These are phyloP conservation scores for Neonectria punicea DNA, from an alignment of 2,329 filamentous ascomycete species.

Conservation along the genomic window DNA sequence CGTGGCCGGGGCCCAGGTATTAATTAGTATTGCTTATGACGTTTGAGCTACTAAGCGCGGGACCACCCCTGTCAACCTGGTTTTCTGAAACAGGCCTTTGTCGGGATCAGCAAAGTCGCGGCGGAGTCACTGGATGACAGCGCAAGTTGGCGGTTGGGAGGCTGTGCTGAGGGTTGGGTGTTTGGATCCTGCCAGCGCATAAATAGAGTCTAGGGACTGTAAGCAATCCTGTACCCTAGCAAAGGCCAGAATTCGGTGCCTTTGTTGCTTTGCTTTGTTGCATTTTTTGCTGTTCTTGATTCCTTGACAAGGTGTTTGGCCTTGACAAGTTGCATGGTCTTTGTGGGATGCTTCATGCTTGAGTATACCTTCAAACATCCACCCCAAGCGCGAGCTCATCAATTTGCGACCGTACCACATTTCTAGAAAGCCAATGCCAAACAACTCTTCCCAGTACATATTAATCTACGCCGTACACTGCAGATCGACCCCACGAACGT, in stretches of 20 bases:
- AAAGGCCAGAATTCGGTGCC: not conserved
- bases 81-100: slow-evolving; percentile 38
- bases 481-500: not conserved
- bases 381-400: slow-evolving; percentile 7
- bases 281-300: not conserved
- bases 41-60: slow-evolving; percentile 41
- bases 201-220: not conserved
- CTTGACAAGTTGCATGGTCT: not conserved
- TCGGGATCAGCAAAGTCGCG: slow-evolving; percentile 31
- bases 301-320: no score
- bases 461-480: not conserved
- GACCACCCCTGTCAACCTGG: slow-evolving; percentile 32
- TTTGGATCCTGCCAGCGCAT: slow-evolving; percentile 34
- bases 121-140: slow-evolving; percentile 36
- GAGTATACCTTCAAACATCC: not conserved
- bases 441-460: not conserved
- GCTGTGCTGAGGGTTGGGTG: slow-evolving; percentile 34
- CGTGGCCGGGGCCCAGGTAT: slow-evolving; percentile 19
- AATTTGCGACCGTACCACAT: slow-evolving; percentile 8
- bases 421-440: not conserved
- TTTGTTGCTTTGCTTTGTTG: not conserved
- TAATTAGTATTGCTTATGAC: slow-evolving; percentile 35
- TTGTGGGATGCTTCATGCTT: not conserved
- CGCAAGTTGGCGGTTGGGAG: slow-evolving; percentile 35
- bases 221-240: not conserved